Base-by-base conservation (phyloP, 129 eudicot species). In the Flaveria sonorensis region DNA sequence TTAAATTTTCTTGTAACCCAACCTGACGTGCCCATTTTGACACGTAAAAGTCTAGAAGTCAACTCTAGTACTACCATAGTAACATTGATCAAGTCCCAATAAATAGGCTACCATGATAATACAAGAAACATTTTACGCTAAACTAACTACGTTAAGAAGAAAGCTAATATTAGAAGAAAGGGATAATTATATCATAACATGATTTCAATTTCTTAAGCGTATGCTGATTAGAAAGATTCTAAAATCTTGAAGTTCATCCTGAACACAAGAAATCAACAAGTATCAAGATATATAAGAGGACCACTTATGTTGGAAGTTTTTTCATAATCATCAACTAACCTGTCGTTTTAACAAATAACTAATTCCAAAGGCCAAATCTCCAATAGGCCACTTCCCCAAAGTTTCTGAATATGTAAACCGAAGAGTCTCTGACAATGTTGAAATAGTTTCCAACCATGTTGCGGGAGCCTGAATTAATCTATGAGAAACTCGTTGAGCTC, bases 281-380 rank as follows among this genome's bases (percentile, higher is more conserved):
- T 28, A 28, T 4, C 32, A 28, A 28, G 39, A 32, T 32, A 32
- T 32, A 36, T 10, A 21, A 57, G 6, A 57, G 15, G 64, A 19
- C 64, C 64, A 2, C 13, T 57, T 19, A 57, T 20, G 14, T 57
- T 28, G 40, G 42, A 61, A 28, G 43, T 26, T 11, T 61, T 26
- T 3, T 11, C n/a, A 24, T 60, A 10, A 75, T 11, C 15, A 23
- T 39, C n/a, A 10, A 62, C 73, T 48, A 83, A 86, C 99, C 96
- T 92, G 99, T 84, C 89, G 84, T 86, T 86, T 92, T 55, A 91
- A 79, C 68, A 95, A 90, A 80, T 91, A 95, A 78, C 60, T 89
- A 71, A 95, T 95, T 63, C 99, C 99, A 88, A 95, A 95, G 60
- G 99, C 99, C 81, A 95, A 89, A 85, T 95, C 99, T 9, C 96